Conservation (phyloP, 108 stramenopile species). For the Conticribra guillardii region DNA sequence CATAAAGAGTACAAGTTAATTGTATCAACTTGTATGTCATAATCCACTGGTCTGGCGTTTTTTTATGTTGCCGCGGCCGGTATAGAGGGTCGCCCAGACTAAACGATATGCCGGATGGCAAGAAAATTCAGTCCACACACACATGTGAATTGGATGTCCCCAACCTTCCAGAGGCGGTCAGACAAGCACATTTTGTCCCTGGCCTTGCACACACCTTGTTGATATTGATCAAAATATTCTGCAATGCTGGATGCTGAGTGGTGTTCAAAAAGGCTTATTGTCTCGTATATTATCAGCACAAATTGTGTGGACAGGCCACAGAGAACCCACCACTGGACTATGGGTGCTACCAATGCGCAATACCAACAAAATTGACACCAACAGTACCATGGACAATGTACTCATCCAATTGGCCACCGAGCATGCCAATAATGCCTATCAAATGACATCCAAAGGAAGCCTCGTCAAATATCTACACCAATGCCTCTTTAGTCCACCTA, state of each 20-base stretch:
- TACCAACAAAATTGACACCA: neutral
- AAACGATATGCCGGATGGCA: conserved; percentile 9
- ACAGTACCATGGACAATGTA: neutral
- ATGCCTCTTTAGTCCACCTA: conserved; percentile 8
- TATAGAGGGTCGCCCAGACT: neutral
- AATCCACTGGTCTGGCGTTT: too few relatives aligned
- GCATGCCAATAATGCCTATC: conserved; percentile 9
- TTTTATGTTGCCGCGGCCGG: too few relatives aligned
- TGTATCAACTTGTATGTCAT: too few relatives aligned
- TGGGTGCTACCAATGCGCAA: neutral
- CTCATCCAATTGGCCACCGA: neutral
- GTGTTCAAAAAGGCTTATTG: neutral
- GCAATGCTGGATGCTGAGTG: conserved; percentile 18
- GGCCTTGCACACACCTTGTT: conserved; percentile 1
- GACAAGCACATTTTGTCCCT: conserved; percentile 14
- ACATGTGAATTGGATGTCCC: conserved; percentile 8
- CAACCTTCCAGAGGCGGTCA: neutral
- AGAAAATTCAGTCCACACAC: conserved; percentile 4
- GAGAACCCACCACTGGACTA: neutral
- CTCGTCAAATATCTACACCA: conserved; percentile 11
- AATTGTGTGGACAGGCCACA: neutral
- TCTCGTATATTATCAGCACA: neutral
- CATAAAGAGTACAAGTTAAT: too few relatives aligned
- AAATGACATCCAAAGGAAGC: conserved; percentile 1
- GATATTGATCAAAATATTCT: neutral